Evolutionary conservation across 805 yeast species (phyloP).

Genomic region (Wickerhamomyces strasburgensis): DNA sequence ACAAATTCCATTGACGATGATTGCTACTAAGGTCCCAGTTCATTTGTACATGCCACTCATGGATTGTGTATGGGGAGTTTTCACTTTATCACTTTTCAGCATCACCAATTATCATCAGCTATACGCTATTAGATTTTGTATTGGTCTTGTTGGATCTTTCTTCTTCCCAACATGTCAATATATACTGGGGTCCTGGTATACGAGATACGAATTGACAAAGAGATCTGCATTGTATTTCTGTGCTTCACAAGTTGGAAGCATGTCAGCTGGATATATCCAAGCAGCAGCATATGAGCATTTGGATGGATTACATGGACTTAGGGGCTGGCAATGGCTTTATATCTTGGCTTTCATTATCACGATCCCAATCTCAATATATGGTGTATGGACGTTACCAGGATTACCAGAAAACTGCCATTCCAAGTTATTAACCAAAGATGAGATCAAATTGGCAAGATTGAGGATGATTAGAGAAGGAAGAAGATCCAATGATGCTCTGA

Average conservation of each 20-base stretch:
- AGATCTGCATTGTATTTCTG: conserved; percentile 28
- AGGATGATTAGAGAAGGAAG: conserved; percentile 28
- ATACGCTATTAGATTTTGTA: conserved; percentile 28
- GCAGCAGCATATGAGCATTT: conserved; percentile 25
- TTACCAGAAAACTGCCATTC: conserved; percentile 54
- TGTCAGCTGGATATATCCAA: conserved; percentile 34
- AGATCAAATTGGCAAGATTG: conserved; percentile 44
- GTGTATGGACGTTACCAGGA: conserved; percentile 56
- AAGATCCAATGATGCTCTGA: conserved; percentile 22
- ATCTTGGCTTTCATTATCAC: conserved; percentile 43
- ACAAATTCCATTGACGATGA: conserved; percentile 23
- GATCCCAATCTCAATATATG: conserved; percentile 40
- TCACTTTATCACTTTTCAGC: conserved; percentile 15
- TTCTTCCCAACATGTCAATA: conserved; percentile 30
- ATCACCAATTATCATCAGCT: conserved; percentile 18
- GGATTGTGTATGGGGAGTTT: conserved; percentile 16
- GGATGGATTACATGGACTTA: conserved; percentile 35
- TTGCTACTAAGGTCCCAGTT: conserved; percentile 18
- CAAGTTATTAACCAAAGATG: conserved; percentile 48
- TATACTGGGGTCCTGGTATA: conserved; percentile 32
- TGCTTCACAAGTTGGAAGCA: conserved; percentile 39
- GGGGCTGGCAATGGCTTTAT: conserved; percentile 49
- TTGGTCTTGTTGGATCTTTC: conserved; percentile 32
- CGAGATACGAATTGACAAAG: conserved; percentile 28
- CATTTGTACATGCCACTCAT: conserved; percentile 18